These are phyloP conservation scores for Yarrowia galli DNA, from an alignment of 1,139 yeast genomes.

Conservation along the genomic window DNA sequence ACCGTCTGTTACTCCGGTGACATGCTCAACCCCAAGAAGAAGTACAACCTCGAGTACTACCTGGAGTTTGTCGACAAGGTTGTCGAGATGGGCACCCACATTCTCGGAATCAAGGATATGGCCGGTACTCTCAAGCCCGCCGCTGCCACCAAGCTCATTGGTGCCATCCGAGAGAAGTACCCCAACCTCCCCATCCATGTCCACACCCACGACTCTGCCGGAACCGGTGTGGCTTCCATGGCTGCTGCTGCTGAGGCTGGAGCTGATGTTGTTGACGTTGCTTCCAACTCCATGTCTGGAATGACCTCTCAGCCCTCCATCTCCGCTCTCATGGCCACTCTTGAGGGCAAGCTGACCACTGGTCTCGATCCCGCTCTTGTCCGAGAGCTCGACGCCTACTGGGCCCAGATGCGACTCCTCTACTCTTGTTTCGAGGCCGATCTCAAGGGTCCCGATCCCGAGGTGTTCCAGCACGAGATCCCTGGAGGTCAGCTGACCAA, in stretches of 20 bases:
- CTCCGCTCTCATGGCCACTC: conserved; percentile 88
- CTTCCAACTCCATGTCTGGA: conserved; percentile 97
- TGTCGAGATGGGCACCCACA: conserved; percentile 94
- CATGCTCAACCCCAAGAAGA: conserved; percentile 93
- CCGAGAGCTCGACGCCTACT: conserved; percentile 86
- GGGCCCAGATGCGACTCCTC: conserved; percentile 98
- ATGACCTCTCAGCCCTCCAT: conserved; percentile 98
- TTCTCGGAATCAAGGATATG: conserved; percentile 98
- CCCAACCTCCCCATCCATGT: conserved; percentile 97
- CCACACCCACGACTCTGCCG: conserved; percentile 99
- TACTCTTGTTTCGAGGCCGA: conserved; percentile 98
- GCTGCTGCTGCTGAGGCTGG: conserved; percentile 94
- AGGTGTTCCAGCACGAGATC: conserved; percentile 95
- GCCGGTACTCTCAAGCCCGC: conserved; percentile 98
- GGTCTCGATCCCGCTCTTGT: conserved; percentile 73
- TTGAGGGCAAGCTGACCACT: conserved; percentile 84
- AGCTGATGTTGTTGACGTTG: conserved; percentile 98
- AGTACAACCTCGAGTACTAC: conserved; percentile 92
- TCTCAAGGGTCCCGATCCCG: conserved; percentile 99
- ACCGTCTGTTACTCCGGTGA: conserved; percentile 99
- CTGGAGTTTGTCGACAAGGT: conserved; percentile 79
- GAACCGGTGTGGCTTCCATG: conserved; percentile 98
- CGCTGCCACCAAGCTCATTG: conserved; percentile 83
- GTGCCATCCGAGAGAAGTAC: conserved; percentile 81
- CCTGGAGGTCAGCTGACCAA: conserved; percentile 99